Evolutionary conservation across 345 rosid genomes (phyloP), one percentile per base, ranked within the genome.

Genomic region (Citrus maxima): DNA sequence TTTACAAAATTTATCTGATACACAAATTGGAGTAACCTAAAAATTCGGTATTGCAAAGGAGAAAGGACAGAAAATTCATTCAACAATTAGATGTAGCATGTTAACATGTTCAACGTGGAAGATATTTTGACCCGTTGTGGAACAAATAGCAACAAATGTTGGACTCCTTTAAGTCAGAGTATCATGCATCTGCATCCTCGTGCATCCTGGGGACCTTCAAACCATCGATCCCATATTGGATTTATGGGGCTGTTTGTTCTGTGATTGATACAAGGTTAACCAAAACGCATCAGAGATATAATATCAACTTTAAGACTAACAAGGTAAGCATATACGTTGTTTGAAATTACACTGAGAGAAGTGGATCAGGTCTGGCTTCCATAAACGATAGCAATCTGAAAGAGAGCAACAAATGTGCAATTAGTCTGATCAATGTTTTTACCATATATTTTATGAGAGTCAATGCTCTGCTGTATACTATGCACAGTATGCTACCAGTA

Each of bases 201-300:
- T 35, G 89, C 81, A 65, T 90, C 91, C 71, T 85, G 91, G 1
- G 91, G 89, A 79, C 92, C 86, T 83, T 93, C 92, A 82, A 93
- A 93, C 95, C 97, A 93, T 73, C 91, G 82, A 63, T 92, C 97
- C 92, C 97, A 92, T 68, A 62, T 62, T 16, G 87, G 83, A 83
- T 90, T 83, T 58, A 84, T 58, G 67, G 91, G 90, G 63, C 92
- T 95, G 73, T 34, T 88, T 65, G 92, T 93, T 86, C 97, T 93
- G 95, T 58, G 76, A 74, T 60, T 68, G 55, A 42, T 68, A 49
- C 16, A 77, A 32, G 68, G 35, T 46, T 32, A 18, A 49, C 25
- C 63, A 79, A 19, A 65, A 62, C 32, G 80, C 18, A 78, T 72
- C 10, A 63, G 64, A 65, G 40, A 76, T 7, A 60, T 19, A 75